Evolutionary conservation across 495 filamentous ascomycete genomes (phyloP).

Genomic region (Penicillium malachiteum): DNA sequence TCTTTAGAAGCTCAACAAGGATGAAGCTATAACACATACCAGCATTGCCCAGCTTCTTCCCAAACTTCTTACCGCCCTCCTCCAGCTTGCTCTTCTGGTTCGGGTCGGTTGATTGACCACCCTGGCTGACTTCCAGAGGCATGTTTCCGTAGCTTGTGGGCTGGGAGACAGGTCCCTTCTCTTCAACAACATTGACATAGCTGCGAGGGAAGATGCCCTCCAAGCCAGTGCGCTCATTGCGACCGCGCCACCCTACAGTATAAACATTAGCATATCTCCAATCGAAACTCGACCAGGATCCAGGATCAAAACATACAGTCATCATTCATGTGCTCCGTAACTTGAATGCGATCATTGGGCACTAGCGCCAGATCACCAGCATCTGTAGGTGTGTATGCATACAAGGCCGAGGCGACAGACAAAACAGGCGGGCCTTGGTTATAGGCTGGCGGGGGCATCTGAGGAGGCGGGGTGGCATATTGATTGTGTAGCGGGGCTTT

Average conservation of each 20-base stretch:
- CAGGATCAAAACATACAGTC: slow-evolving; percentile 63
- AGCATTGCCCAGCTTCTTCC: slow-evolving; percentile 57
- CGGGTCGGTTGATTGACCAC: slow-evolving; percentile 32
- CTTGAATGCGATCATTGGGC: slow-evolving; percentile 71
- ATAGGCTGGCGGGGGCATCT: slow-evolving; percentile 48
- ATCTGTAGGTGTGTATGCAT: slow-evolving; percentile 76
- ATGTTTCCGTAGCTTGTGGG: slow-evolving; percentile 52
- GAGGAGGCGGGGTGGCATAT: slow-evolving; percentile 44
- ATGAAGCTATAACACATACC: slow-evolving; percentile 33
- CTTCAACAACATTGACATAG: slow-evolving; percentile 69
- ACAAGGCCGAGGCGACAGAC: slow-evolving; percentile 74
- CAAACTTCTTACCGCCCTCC: slow-evolving; percentile 56
- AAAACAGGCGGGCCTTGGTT: slow-evolving; percentile 57
- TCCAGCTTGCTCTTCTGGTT: slow-evolving; percentile 49
- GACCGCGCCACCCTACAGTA: slow-evolving; percentile 70
- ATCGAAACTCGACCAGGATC: background rate
- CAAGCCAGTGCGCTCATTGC: slow-evolving; percentile 71
- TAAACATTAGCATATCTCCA: slow-evolving; percentile 19
- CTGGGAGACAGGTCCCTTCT: slow-evolving; percentile 36
- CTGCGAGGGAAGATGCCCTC: slow-evolving; percentile 89
- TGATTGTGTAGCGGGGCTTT: slow-evolving; percentile 54
- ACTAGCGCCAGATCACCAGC: slow-evolving; percentile 74
- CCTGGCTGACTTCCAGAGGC: slow-evolving; percentile 52
- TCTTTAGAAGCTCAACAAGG: background rate
- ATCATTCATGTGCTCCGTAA: slow-evolving; percentile 87